phyloP scores from a whole-genome alignment of 1,284 basidiomycete genomes.

The Cryptococcus jaspeensis region DNA sequence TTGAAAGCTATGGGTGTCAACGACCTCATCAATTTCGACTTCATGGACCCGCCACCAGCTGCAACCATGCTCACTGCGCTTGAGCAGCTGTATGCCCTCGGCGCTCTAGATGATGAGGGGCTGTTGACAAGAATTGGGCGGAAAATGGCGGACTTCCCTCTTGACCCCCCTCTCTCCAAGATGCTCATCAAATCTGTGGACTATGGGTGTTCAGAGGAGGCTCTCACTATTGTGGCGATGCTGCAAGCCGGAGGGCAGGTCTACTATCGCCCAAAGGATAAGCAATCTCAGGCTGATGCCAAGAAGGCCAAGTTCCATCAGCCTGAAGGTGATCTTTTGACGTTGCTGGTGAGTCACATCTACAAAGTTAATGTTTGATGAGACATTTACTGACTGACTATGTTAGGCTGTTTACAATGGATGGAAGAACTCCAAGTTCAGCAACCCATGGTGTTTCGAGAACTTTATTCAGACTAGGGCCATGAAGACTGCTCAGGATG shows the following conservation, averaged over 20 bases:
- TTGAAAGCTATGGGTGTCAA: slow-evolving; percentile 99
- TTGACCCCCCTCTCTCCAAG: slow-evolving; percentile 94
- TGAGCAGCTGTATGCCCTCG: slow-evolving; percentile 90
- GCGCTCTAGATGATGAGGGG: slow-evolving; percentile 95
- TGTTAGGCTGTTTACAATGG: slow-evolving; percentile 86
- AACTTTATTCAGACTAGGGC: slow-evolving; percentile 97
- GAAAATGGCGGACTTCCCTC: slow-evolving; percentile 99
- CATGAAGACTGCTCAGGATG: slow-evolving; percentile 96
- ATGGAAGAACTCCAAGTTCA: slow-evolving; percentile 94
- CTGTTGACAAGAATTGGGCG: slow-evolving; percentile 87
- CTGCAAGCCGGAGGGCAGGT: slow-evolving; percentile 87
- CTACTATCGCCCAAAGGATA: slow-evolving; percentile 97
- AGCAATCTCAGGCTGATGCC: slow-evolving; percentile 96
- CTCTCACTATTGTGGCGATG: slow-evolving; percentile 96
- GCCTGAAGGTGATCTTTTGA: slow-evolving; percentile 95
- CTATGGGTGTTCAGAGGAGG: slow-evolving; percentile 94
- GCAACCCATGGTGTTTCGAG: slow-evolving; percentile 94
- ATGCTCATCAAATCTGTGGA: slow-evolving; percentile 99
- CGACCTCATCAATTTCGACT: slow-evolving; percentile 95
- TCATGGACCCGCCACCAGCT: slow-evolving; percentile 98
- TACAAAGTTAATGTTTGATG: background rate
- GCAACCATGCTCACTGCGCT: slow-evolving; percentile 88
- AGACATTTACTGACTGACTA: background rate
- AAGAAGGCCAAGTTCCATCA: slow-evolving; percentile 99
- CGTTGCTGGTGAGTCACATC: slow-evolving; percentile 60